These are phyloP conservation scores for Backusella macrospora DNA, from an alignment of 192 early-diverging fungal species.

Conservation along the genomic window DNA sequence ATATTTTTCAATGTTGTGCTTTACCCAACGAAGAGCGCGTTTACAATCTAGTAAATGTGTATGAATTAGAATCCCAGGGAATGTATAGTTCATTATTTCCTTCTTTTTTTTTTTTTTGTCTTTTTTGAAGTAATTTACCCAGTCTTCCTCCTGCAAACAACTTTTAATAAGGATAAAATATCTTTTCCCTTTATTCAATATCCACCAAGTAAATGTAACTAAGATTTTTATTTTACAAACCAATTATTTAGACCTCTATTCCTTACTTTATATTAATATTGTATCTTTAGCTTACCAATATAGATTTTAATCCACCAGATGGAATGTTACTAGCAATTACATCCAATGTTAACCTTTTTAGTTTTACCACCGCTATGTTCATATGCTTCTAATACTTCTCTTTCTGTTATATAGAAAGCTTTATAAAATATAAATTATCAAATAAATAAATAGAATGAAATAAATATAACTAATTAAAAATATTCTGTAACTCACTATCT, in stretches of 20 bases:
- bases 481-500: constrained; percentile 15
- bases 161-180: constrained; percentile 24
- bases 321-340: constrained; percentile 4
- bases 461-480: neutral
- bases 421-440: neutral
- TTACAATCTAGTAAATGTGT: constrained; percentile 69
- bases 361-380: constrained; percentile 22
- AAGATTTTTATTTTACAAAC: neutral
- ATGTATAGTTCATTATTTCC: neutral
- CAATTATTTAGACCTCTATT: neutral
- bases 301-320: constrained; percentile 18
- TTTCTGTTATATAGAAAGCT: constrained; percentile 28
- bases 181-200: constrained; percentile 59
- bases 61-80: constrained; percentile 57
- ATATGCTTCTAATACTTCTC: constrained; percentile 17
- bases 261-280: neutral
- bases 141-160: constrained; percentile 25
- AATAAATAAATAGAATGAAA: neutral
- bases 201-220: constrained; percentile 72
- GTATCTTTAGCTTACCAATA: constrained; percentile 8
- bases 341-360: constrained; percentile 25
- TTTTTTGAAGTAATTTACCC: constrained; percentile 16
- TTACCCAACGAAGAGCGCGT: constrained; percentile 69
- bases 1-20: constrained; percentile 57
- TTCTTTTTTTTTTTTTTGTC: neutral